A percentile compares a stretch with the other conserved stretches of the same genome.
Conservation (phyloP, 1,284 basidiomycete species). For the Cutaneotrichosporon daszewskae region DNA sequence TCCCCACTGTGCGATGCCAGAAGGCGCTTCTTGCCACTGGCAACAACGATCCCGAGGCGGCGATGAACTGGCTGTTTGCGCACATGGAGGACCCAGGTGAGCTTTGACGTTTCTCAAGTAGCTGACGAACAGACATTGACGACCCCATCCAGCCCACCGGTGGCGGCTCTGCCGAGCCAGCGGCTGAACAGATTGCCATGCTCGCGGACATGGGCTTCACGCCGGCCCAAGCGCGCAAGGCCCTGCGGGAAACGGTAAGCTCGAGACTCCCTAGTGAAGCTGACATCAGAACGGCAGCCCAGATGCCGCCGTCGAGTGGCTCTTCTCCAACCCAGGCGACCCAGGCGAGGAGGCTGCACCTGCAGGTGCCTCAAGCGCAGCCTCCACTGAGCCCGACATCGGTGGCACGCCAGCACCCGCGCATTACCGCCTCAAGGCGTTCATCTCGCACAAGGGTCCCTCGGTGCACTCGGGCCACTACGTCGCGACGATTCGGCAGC, state of each 20-base stretch:
- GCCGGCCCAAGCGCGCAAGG: constrained; percentile 74
- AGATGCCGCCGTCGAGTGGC: constrained; percentile 89
- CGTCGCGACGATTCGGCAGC: constrained; percentile 43
- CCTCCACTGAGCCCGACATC: constrained; percentile 3
- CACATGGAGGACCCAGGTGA: constrained; percentile 91
- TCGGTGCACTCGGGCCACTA: constrained; percentile 94
- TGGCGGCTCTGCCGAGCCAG: constrained; percentile 52
- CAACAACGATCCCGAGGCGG: constrained; percentile 67
- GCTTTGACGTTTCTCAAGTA: constrained; percentile 20
- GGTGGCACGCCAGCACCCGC: constrained; percentile 54
- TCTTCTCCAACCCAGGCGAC: constrained; percentile 93
- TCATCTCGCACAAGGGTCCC: constrained; percentile 95
- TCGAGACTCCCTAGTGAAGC: neutral
- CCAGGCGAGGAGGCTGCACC: constrained; percentile 56
- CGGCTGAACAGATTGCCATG: constrained; percentile 63
- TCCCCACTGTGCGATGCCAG: constrained; percentile 72
- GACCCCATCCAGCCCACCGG: constrained; percentile 58
- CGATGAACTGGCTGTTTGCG: constrained; percentile 92
- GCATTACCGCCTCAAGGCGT: constrained; percentile 74
- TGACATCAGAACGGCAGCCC: constrained; percentile 60
- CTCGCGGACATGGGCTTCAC: constrained; percentile 94
- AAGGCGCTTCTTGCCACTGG: constrained; percentile 87
- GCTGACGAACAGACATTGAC: constrained; percentile 75
- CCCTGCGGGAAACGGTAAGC: constrained; percentile 74
- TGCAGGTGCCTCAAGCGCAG: too few relatives aligned